Evolutionary conservation across 805 yeast species (phyloP).

Genomic region (Candida namnaoensis): DNA sequence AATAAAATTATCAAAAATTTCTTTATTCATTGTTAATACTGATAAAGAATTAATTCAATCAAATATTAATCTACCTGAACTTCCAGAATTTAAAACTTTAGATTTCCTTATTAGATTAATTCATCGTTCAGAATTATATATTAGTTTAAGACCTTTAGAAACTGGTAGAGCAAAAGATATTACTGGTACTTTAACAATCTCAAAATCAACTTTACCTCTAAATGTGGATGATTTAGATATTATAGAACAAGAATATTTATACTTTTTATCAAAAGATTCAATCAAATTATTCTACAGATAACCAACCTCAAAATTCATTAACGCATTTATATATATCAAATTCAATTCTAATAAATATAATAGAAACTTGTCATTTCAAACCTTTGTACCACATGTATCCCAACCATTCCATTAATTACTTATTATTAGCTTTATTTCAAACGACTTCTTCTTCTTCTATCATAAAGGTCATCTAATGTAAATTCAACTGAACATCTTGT

Average conservation of each 20-base stretch:
- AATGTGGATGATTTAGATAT: slow-evolving; percentile 16
- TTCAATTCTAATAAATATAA: background rate
- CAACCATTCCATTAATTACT: no score
- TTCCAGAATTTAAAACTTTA: slow-evolving; percentile 32
- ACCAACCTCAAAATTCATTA: background rate
- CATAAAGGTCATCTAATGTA: slow-evolving; percentile 68
- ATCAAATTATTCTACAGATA: slow-evolving; percentile 31
- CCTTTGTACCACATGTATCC: no score
- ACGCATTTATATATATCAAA: background rate
- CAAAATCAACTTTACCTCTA: slow-evolving; percentile 35
- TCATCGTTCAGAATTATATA: slow-evolving; percentile 40
- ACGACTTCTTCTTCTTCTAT: slow-evolving; percentile 17
- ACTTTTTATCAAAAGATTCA: slow-evolving; percentile 47
- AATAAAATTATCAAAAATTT: slow-evolving; percentile 19
- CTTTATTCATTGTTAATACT: slow-evolving; percentile 29
- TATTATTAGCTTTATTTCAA: background rate
- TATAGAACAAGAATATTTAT: slow-evolving; percentile 56
- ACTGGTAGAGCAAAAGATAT: slow-evolving; percentile 82
- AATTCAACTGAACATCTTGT: slow-evolving; percentile 88
- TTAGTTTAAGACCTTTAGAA: slow-evolving; percentile 57
- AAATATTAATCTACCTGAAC: slow-evolving; percentile 12
- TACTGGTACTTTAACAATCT: slow-evolving; percentile 60
- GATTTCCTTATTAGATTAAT: slow-evolving; percentile 38
- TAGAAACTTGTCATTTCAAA: background rate
- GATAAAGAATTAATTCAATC: slow-evolving; percentile 29